A percentile compares a stretch with the other conserved stretches of the same genome.
Conservation (phyloP, 225 moss, liverwort and hornwort genomes). For the Neckera pumila region DNA sequence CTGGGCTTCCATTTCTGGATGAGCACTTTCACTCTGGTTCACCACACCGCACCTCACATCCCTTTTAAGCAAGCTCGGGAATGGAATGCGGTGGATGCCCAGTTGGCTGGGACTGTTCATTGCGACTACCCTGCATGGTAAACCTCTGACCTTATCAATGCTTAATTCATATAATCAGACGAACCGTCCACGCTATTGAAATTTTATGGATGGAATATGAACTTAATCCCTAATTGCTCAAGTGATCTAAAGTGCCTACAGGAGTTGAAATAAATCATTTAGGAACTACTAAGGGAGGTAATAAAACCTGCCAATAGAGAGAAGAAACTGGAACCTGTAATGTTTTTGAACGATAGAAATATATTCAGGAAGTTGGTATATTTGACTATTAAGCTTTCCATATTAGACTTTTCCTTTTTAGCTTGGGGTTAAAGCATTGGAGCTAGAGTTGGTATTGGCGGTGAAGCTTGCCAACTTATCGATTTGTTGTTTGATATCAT, state of each 20-base stretch:
- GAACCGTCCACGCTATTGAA: not conserved
- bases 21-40: constrained; percentile 93
- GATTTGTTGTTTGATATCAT: not conserved
- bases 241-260: not conserved
- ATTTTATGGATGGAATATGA: not conserved
- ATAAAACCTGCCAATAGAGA: not conserved
- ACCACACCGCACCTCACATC: constrained; percentile 91
- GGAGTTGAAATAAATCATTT: not conserved
- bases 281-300: not conserved
- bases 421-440: not conserved
- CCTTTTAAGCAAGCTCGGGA: constrained; percentile 79
- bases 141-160: not conserved
- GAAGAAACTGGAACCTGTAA: not conserved
- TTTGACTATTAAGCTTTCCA: not conserved
- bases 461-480: not conserved
- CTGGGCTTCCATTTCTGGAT: constrained; percentile 96
- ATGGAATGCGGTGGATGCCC: constrained; percentile 72
- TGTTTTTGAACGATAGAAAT: not conserved
- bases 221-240: not conserved
- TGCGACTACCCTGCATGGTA: constrained; percentile 85
- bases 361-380: not conserved
- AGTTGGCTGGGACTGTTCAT: constrained; percentile 76
- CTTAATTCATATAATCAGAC: not conserved
- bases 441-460: not conserved
- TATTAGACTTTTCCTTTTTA: not conserved